Base-by-base conservation (phyloP, 148 eudicot species). In the Camellia lanceoleosa region DNA sequence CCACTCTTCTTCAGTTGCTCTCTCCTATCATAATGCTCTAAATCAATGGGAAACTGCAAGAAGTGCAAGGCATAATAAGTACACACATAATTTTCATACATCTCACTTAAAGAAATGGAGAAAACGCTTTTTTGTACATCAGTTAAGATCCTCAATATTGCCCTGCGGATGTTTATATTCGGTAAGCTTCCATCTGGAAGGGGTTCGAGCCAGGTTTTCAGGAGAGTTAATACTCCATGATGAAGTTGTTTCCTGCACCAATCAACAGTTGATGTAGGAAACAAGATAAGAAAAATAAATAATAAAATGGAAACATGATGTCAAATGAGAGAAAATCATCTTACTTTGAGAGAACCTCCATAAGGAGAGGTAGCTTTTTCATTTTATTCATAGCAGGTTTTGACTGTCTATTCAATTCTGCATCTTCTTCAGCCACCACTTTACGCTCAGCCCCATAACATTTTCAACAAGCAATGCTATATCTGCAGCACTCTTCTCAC, bases 101-200 rank as follows among this genome's bases (percentile, higher is more conserved):
- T 8, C 15, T 30, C 61, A 49, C 11, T 9, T 0, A 13, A 30
- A 38, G 11, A 38, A 74, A 77, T 2, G 23, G 46, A 68, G 20
- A 54, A 79, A 74, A 75, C 3, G 73, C 15, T n/a, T 41, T 66
- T 74, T 60, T n/a, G 77, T 94, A 96, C 99, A 80, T 96, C 99
- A 79, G 92, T 93, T 83, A 96, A 85, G 78, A 96, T 94, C 90
- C 85, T 85, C 79, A 96, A 78, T 73, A 96, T 89, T 49, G 99
- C 98, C 74, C 90, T 94, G 11, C 99, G 98, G 42, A 94, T 90
- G 85, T 96, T 96, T 78, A 94, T 96, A 80, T 94, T 96, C 41
- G 99, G 98, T 78, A 96, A 79, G 89, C 99, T 96, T 82, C 99
- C 98, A 91, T 96, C 99, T n/a, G n/a, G n/a, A n/a, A n/a, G n/a